These are phyloP conservation scores for Dothidotthia symphoricarpi DNA, from an alignment of 2,329 filamentous ascomycete genomes.

Conservation along the genomic window DNA sequence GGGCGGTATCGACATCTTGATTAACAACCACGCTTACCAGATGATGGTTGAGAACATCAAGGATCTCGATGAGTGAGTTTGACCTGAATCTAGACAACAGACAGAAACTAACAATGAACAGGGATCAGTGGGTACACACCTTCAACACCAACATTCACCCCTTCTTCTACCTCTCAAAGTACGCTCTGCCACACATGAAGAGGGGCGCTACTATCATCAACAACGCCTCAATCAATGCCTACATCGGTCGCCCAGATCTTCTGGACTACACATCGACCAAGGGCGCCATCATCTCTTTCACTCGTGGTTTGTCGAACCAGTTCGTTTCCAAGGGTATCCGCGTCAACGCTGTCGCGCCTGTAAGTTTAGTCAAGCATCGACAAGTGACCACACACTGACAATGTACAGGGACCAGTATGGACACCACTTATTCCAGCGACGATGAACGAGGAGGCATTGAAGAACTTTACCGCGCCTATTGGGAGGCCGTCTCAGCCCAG, in stretches of 20 bases:
- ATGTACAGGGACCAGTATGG: conserved; percentile 53
- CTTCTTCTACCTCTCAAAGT: conserved; percentile 78
- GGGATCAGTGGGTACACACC: conserved; percentile 74
- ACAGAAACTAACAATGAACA: conserved; percentile 29
- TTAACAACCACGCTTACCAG: conserved; percentile 72
- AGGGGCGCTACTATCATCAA: conserved; percentile 78
- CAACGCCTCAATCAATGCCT: conserved; percentile 80
- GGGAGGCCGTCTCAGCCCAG: conserved; percentile 75
- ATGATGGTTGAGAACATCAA: conserved; percentile 71
- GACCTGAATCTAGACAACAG: no score
- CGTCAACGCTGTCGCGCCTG: conserved; percentile 71
- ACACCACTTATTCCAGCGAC: conserved; percentile 46
- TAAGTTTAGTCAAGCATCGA: no score
- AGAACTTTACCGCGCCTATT: conserved; percentile 72
- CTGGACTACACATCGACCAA: conserved; percentile 81
- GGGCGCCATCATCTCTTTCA: conserved; percentile 77
- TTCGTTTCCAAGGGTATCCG: conserved; percentile 69
- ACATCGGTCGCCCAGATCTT: conserved; percentile 75
- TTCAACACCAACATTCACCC: conserved; percentile 83
- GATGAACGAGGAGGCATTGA: conserved; percentile 58
- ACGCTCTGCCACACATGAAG: conserved; percentile 71
- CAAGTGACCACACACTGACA: no score
- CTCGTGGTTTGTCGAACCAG: conserved; percentile 73
- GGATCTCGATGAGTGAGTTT: conserved; percentile 64
- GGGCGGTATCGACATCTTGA: conserved; percentile 69